A percentile compares a stretch with the other conserved stretches of the same genome.
Conservation (phyloP, 306 rosid species). For the Leucaena leucocephala region DNA sequence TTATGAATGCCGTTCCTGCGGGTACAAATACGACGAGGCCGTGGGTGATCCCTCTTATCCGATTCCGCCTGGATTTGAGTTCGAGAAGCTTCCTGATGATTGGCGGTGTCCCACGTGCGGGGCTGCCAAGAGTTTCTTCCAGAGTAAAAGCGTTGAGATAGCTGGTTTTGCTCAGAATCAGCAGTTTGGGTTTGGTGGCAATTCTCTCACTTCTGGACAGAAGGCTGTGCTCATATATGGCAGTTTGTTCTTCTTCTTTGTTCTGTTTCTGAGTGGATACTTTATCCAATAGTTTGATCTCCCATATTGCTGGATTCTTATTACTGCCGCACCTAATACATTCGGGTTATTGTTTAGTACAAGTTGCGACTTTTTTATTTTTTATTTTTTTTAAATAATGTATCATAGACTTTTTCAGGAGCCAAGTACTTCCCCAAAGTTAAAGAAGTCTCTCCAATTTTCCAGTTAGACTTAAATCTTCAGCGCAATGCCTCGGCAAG, state of each 20-base stretch:
- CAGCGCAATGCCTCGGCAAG: background rate
- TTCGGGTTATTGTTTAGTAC: background rate
- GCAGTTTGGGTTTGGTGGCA: constrained; percentile 91
- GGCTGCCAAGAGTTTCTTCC: constrained; percentile 82
- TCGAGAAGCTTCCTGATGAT: constrained; percentile 81
- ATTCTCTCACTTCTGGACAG: constrained; percentile 86
- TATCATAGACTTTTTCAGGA: background rate
- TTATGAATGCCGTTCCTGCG: constrained; percentile 93
- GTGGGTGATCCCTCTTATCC: constrained; percentile 89
- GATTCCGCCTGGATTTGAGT: constrained; percentile 75
- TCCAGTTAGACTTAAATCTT: background rate
- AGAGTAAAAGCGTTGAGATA: constrained; percentile 87
- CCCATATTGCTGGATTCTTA: background rate
- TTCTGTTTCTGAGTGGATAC: constrained; percentile 78
- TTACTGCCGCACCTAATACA: background rate
- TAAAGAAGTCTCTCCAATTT: background rate
- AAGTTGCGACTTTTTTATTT: background rate
- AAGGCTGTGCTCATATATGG: constrained; percentile 88
- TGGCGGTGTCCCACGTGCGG: constrained; percentile 99
- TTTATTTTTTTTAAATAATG: background rate
- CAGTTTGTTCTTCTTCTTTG: constrained; percentile 70
- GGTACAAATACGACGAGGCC: constrained; percentile 83
- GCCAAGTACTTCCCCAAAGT: constrained; percentile 5
- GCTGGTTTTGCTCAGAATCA: constrained; percentile 97
- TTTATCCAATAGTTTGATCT: constrained; percentile 69